Base-by-base conservation (phyloP, 345 rosid genomes). In the Dipteronia sinensis region DNA sequence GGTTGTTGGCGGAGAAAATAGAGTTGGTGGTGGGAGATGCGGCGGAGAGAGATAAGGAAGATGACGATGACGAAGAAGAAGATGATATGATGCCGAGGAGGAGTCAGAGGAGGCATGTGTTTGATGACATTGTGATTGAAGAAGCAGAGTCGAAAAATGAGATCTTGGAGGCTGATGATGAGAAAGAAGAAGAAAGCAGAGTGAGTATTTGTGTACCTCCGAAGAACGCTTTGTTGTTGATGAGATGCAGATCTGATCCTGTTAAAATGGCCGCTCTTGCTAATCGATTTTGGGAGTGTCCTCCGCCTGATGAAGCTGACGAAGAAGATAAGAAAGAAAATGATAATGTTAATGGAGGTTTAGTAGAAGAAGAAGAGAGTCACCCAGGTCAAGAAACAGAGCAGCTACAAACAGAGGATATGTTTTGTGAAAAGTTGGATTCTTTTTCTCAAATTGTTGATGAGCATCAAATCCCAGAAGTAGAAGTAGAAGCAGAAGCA, bases 221-320 rank as follows among this genome's bases (percentile, higher is more conserved):
- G 1, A 93, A 92, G 87, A 95, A 93, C 65, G 98, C 99, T 56
- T 85, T 95, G 71, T 82, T 93, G 77, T 51, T 93, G 78, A 95
- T 95, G 99, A 85, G 98, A 73, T 95, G 97, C 76, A 90, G 97
- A 91, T 93, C 97, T 83, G 99, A 95, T 73, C 98, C 99, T 74
- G 97, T 93, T 13, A 92, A 89, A 83, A 90, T 95, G 87, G 94
- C 98, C 44, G 96, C 97, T 58, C 86, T 95, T 2, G 92, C 96
- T 65, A 93, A 86, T 81, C 86, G 87, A 79, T 91, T 89, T 29
- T 88, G 93, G 81, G 96, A 91, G 53, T 76, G 89, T 20, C 94
- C 93, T 62, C 84, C 85, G 0, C 76, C 82, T 25, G 77, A 80
- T 53, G 83, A 68, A 3, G 69, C 69, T 9, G 85, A 59, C 3